A percentile compares a stretch with the other conserved stretches of the same genome.
Evolutionary conservation across 345 rosid species (phyloP).

Genomic region (Angophora floribunda): DNA sequence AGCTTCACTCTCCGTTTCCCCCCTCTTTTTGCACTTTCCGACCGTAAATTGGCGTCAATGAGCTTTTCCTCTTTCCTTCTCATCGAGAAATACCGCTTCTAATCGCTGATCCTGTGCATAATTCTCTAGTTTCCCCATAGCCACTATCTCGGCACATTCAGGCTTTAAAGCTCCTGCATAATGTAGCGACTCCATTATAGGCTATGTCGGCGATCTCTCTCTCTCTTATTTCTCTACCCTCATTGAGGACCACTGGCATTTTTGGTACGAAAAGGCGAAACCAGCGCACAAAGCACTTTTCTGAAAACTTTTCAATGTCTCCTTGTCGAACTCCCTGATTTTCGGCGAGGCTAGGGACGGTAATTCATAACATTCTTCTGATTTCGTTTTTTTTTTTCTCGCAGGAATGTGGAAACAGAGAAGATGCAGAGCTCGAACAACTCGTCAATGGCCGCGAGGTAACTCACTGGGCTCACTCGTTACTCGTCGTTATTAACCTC

Average conservation of each 20-base stretch:
- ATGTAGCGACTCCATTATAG: neutral
- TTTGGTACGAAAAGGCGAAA: neutral
- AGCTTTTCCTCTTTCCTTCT: neutral
- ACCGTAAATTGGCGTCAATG: neutral
- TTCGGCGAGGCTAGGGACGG: neutral
- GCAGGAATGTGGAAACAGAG: neutral
- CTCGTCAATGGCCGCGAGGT: constrained; percentile 18
- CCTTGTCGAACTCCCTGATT: neutral
- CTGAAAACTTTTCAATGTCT: neutral
- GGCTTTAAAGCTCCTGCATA: neutral
- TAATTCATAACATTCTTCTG: neutral
- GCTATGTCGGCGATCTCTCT: neutral
- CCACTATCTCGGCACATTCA: neutral
- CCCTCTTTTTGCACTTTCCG: neutral
- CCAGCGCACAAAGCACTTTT: neutral
- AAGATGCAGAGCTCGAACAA: constrained; percentile 7
- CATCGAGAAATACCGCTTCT: neutral
- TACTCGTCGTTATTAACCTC: neutral
- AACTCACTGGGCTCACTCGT: neutral
- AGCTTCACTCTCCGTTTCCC: neutral
- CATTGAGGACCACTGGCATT: neutral
- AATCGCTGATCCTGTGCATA: neutral
- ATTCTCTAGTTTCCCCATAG: neutral
- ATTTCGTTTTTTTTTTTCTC: neutral
- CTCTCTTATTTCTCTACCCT: neutral